Evolutionary conservation across 1,284 basidiomycete species (phyloP).

Genomic region (Mycosarcoma maydis): DNA sequence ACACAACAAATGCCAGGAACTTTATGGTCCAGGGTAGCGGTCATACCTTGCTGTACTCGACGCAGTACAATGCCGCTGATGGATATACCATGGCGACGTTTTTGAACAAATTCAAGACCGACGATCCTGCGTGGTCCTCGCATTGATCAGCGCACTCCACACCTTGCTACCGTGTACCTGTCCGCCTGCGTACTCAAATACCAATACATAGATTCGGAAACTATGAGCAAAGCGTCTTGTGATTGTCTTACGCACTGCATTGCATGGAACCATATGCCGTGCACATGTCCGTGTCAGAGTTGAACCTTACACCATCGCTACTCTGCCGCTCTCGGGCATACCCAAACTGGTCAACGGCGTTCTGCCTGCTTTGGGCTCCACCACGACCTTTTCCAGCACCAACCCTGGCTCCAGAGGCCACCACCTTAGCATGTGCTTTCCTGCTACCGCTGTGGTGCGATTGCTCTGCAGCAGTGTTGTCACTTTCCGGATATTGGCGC

Average conservation of each 20-base stretch:
- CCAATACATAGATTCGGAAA: too few relatives aligned
- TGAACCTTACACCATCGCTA: constrained; percentile 4
- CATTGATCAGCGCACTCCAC: constrained; percentile 11
- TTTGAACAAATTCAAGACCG: constrained; percentile 36
- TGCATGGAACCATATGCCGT: too few relatives aligned
- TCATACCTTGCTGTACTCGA: constrained; percentile 14
- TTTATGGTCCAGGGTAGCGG: constrained; percentile 19
- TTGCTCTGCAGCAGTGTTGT: constrained; percentile 11
- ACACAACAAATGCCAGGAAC: constrained; percentile 25
- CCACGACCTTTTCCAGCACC: constrained; percentile 26
- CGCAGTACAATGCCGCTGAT: constrained; percentile 24
- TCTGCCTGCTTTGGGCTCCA: constrained; percentile 11
- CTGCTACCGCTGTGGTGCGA: background rate
- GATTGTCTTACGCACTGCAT: too few relatives aligned
- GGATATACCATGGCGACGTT: constrained; percentile 20
- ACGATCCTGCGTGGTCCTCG: constrained; percentile 23
- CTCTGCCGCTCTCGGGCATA: constrained; percentile 19
- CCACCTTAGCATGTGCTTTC: constrained; percentile 15
- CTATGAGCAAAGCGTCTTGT: too few relatives aligned
- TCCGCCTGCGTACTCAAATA: too few relatives aligned
- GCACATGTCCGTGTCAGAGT: too few relatives aligned
- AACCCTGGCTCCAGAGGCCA: constrained; percentile 32
- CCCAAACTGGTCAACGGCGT: constrained; percentile 12
- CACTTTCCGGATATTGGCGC: constrained; percentile 24
- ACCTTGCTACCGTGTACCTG: too few relatives aligned